These are phyloP conservation scores for Trichoderma sp. DNA, from an alignment of 2,329 filamentous ascomycete species.

Conservation along the genomic window DNA sequence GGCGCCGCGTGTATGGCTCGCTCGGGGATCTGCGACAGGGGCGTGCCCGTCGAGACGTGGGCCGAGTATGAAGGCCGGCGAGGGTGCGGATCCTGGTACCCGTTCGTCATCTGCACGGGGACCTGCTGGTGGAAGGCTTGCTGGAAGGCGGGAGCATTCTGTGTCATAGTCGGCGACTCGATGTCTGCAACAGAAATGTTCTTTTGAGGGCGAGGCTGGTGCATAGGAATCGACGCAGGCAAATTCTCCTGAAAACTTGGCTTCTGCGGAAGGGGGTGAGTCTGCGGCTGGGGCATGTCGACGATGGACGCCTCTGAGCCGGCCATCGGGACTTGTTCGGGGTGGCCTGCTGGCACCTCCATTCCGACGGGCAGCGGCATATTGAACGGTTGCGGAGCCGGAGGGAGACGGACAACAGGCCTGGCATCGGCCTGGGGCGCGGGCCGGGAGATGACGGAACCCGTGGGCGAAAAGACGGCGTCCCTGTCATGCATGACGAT, in stretches of 20 bases:
- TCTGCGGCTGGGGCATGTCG: conserved; percentile 60
- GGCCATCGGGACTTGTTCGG: conserved; percentile 29
- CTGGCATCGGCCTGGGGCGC: conserved; percentile 64
- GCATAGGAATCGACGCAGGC: conserved; percentile 66
- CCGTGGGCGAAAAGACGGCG: conserved; percentile 76
- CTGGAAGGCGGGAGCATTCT: conserved; percentile 74
- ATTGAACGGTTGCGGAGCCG: conserved; percentile 47
- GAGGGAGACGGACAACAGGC: conserved; percentile 83
- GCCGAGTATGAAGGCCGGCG: conserved; percentile 70
- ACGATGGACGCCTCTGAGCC: conserved; percentile 47
- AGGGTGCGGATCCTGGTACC: conserved; percentile 62
- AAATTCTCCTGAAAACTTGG: conserved; percentile 61
- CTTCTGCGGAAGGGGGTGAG: conserved; percentile 60
- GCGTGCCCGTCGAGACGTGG: conserved; percentile 74
- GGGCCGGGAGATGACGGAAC: conserved; percentile 72
- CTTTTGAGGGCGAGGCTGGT: conserved; percentile 94
- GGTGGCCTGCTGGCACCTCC: conserved; percentile 29
- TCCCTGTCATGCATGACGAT: conserved; percentile 63
- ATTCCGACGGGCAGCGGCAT: conserved; percentile 35
- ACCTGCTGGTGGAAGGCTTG: conserved; percentile 94
- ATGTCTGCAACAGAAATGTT: conserved; percentile 90
- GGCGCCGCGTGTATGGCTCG: conserved; percentile 86
- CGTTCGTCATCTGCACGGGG: conserved; percentile 69
- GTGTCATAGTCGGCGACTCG: conserved; percentile 70
- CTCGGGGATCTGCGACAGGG: conserved; percentile 89